phyloP scores from a whole-genome alignment of 1,139 yeast genomes.

The Suhomyces terraborum region DNA sequence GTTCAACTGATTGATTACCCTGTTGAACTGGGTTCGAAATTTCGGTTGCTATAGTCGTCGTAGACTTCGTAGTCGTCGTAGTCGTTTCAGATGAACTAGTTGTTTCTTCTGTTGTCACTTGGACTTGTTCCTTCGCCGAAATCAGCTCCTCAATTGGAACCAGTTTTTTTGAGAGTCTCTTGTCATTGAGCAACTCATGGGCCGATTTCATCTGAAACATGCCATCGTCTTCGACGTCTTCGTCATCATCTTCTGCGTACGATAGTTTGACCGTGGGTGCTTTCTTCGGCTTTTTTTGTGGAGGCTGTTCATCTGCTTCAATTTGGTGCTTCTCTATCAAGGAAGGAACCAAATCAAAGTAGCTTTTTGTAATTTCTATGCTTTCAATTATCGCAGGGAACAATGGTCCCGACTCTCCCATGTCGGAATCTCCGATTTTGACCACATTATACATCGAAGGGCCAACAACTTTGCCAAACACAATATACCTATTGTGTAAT shows the following conservation, averaged over 20 bases:
- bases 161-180: slow-evolving; percentile 6
- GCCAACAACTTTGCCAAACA: slow-evolving; percentile 66
- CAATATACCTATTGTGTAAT: slow-evolving; percentile 48
- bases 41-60: too few species aligned
- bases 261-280: slow-evolving; percentile 22
- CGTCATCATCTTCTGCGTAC: slow-evolving; percentile 36
- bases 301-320: slow-evolving; percentile 12
- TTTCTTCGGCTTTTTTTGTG: slow-evolving; percentile 22
- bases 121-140: slow-evolving; percentile 4
- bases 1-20: too few species aligned
- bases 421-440: slow-evolving; percentile 54
- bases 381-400: slow-evolving; percentile 52
- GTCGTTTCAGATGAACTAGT: neutral
- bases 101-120: slow-evolving; percentile 7
- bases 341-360: slow-evolving; percentile 43
- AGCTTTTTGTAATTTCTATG: slow-evolving; percentile 37
- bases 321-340: slow-evolving; percentile 6
- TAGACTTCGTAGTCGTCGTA: too few species aligned
- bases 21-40: neutral
- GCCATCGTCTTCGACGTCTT: slow-evolving; percentile 33
- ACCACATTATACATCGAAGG: slow-evolving; percentile 58
- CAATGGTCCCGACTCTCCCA: slow-evolving; percentile 47
- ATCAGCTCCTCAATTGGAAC: too few species aligned
- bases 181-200: slow-evolving; percentile 33
- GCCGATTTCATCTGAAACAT: slow-evolving; percentile 51